Evolutionary conservation across 176 grass and related monocot genomes (phyloP).

Genomic region (Areca catechu): DNA sequence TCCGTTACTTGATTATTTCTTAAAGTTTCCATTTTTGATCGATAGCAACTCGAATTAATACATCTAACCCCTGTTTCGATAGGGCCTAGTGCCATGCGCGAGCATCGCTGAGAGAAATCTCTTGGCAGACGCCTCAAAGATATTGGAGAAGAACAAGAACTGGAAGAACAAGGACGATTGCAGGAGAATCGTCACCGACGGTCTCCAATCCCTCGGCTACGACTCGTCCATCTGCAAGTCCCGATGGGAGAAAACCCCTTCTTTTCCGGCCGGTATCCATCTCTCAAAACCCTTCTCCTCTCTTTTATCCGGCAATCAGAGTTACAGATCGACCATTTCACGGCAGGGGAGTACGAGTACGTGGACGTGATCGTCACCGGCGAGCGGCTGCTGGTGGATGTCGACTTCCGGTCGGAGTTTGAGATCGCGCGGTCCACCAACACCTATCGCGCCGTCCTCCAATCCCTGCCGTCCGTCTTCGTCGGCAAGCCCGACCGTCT

Average conservation of each 20-base stretch:
- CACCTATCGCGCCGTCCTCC: constrained; percentile 61
- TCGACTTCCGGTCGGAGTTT: constrained; percentile 84
- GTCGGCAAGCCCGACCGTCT: constrained; percentile 59
- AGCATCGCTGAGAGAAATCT: constrained; percentile 79
- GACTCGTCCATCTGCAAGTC: constrained; percentile 82
- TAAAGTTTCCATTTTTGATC: too few relatives aligned
- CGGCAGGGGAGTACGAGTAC: constrained; percentile 81
- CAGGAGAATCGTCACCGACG: constrained; percentile 52
- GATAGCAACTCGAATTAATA: too few relatives aligned
- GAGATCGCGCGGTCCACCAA: constrained; percentile 78
- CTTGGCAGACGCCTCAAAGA: constrained; percentile 61
- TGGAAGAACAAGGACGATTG: constrained; percentile 39
- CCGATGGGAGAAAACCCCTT: constrained; percentile 60
- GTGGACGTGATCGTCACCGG: constrained; percentile 55
- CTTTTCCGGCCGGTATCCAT: constrained; percentile 44
- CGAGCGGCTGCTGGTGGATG: constrained; percentile 56
- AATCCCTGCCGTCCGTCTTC: constrained; percentile 59
- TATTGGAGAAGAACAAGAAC: constrained; percentile 41
- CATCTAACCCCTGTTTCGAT: too few relatives aligned
- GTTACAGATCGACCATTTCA: too few relatives aligned
- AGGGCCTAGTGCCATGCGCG: constrained; percentile 64
- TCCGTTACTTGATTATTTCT: too few relatives aligned
- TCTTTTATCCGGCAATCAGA: background rate
- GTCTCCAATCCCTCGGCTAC: constrained; percentile 56
- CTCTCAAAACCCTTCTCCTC: background rate